Base-by-base conservation (phyloP, 345 rosid genomes). In the Isatis tinctoria region DNA sequence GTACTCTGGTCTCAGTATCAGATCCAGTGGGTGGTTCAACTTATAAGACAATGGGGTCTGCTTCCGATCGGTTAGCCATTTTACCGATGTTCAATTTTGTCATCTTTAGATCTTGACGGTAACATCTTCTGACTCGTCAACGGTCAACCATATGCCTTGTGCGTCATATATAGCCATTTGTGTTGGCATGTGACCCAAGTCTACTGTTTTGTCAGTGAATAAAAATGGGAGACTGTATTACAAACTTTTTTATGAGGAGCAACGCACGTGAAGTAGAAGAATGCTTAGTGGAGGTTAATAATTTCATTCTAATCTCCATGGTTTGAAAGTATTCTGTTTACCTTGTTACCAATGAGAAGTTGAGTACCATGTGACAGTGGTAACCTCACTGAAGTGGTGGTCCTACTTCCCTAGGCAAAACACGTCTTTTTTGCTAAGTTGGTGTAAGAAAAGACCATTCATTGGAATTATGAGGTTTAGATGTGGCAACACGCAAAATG, bases 201-300 rank as follows among this genome's bases (percentile, higher is more conserved):
- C 28, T 51, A 61, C 74, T 52, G 20, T 75, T 32, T 14, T 22
- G 60, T 18, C 69, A 75, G 69, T 32, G 74, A 10, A 61, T 61
- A 60, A 60, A 70, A 61, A 51, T 41, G 65, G 41, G 57, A 40
- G 49, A 68, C 48, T 51, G 41, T 60, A 22, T 69, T 62, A 17
- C 18, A 32, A 18, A 41, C 27, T 30, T 52, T 28, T 17, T 8
- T 9, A 22, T 53, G 69, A 16, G 48, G 74, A 75, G 58, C 69
- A 67, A 60, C 63, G 30, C 62, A 40, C 57, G 35, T 75, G 69
- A 69, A 51, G 14, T 57, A 48, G 67, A 49, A 47, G 36, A 48
- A 59, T 37, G n/a, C 60, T 12, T 66, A 59, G 60, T 67, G 78
- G 78, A 74, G 28, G 61, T 74, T 74, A 61, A 51, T 69, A n/a